These are phyloP conservation scores for Vitis hybrid DNA, from an alignment of 177 flowering plant species.

Conservation along the genomic window DNA sequence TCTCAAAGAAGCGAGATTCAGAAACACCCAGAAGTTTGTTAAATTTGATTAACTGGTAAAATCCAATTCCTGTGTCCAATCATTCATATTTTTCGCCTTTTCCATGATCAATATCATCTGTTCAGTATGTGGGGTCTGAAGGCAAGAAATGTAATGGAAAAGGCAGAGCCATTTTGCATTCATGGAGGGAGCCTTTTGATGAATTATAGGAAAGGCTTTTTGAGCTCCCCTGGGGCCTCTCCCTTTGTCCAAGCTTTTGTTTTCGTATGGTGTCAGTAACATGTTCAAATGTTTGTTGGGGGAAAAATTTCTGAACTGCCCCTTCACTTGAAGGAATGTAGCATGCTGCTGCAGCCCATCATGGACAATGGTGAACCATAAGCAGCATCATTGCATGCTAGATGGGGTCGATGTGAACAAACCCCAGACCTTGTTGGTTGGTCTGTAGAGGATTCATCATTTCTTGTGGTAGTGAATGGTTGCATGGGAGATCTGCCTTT, in stretches of 20 bases:
- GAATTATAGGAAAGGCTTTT: conserved; percentile 11
- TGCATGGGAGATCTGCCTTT: too few species aligned
- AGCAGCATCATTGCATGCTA: neutral
- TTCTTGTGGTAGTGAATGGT: too few species aligned
- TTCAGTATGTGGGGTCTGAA: conserved; percentile 14
- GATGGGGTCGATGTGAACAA: neutral
- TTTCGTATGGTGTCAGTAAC: conserved; percentile 22
- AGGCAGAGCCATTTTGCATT: neutral
- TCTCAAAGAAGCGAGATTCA: conserved; percentile 11
- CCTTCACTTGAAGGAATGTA: conserved; percentile 2
- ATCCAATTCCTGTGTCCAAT: conserved; percentile 1
- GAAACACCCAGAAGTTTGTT: conserved; percentile 16
- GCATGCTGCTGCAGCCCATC: conserved; percentile 3
- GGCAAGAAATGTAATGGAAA: neutral
- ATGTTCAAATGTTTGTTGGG: conserved; percentile 23
- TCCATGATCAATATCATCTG: conserved; percentile 15
- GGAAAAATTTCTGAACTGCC: conserved; percentile 4
- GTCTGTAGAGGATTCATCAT: too few species aligned
- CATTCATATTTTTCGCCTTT: conserved; percentile 5
- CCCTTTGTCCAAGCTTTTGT: conserved; percentile 9
- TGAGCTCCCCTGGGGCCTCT: conserved; percentile 14
- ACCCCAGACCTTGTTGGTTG: too few species aligned
- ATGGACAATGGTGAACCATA: neutral
- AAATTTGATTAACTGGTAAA: neutral
- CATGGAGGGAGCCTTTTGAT: conserved; percentile 8